Conservation (phyloP, 352 stramenopile species). For the Globisporangium solare region DNA sequence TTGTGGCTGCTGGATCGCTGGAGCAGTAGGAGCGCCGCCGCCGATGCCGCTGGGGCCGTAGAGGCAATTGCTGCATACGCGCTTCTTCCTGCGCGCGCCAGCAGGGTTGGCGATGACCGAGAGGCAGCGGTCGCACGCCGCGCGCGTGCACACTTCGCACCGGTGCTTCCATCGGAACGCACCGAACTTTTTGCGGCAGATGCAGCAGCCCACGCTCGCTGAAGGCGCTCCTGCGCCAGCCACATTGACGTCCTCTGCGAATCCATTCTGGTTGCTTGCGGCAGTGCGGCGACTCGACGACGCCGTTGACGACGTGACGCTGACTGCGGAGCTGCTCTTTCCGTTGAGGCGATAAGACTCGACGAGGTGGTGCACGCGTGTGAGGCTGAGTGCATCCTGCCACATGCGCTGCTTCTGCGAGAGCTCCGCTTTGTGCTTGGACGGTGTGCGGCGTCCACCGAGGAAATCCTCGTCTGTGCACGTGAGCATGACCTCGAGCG, state of each 20-base stretch:
- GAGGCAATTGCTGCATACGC: constrained; percentile 63
- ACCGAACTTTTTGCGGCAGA: constrained; percentile 62
- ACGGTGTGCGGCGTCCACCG: neutral
- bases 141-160: constrained; percentile 54
- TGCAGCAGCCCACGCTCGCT: constrained; percentile 24
- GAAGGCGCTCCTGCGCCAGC: constrained; percentile 14
- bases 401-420: constrained; percentile 44
- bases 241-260: constrained; percentile 13
- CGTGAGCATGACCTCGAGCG: constrained; percentile 59
- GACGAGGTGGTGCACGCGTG: constrained; percentile 50
- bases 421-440: constrained; percentile 13
- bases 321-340: neutral
- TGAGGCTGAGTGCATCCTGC: constrained; percentile 52
- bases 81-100: constrained; percentile 51
- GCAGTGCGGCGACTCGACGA: constrained; percentile 1
- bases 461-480: constrained; percentile 28
- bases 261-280: neutral
- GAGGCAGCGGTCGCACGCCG: constrained; percentile 60
- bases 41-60: constrained; percentile 37
- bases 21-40: neutral
- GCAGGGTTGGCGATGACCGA: constrained; percentile 55
- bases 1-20: neutral
- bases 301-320: neutral
- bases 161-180: constrained; percentile 73
- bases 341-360: constrained; percentile 27